These are phyloP conservation scores for Datura wrightii DNA, from an alignment of 257 asterid genomes.

Conservation along the genomic window DNA sequence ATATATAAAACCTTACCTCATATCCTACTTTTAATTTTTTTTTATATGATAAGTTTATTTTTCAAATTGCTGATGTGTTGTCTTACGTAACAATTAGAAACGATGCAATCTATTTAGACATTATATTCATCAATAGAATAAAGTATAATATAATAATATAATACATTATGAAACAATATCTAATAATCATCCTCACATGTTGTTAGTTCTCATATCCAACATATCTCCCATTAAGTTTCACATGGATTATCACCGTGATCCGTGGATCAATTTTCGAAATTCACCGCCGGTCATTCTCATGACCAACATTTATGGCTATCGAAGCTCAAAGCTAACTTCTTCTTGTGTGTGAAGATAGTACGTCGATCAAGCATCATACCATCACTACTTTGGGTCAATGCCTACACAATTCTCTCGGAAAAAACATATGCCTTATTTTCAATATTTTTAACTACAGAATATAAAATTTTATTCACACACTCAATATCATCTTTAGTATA, in stretches of 20 bases:
- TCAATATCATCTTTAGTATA: not conserved
- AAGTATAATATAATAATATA: not conserved
- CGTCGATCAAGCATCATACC: no score
- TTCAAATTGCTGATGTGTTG: not conserved
- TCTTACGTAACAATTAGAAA: not conserved
- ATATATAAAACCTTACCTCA: not conserved
- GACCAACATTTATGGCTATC: no score
- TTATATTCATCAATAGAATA: not conserved
- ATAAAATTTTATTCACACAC: no score
- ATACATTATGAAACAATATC: not conserved
- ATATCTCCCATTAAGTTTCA: no score
- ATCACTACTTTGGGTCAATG: not conserved
- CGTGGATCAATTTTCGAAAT: no score
- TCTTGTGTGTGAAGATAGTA: no score
- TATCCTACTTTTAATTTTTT: not conserved
- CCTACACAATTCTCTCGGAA: no score
- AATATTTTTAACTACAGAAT: not conserved
- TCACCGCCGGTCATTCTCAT: no score
- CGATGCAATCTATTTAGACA: not conserved
- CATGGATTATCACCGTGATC: no score
- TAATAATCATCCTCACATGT: not conserved
- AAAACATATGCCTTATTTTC: no score
- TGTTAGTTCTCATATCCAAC: no score
- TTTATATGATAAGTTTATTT: not conserved
- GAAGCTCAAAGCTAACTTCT: no score